A percentile compares a stretch with the other conserved stretches of the same genome.
These are phyloP conservation scores for Fistulinella prunicolor DNA, from an alignment of 768 basidiomycete genomes.

Conservation along the genomic window DNA sequence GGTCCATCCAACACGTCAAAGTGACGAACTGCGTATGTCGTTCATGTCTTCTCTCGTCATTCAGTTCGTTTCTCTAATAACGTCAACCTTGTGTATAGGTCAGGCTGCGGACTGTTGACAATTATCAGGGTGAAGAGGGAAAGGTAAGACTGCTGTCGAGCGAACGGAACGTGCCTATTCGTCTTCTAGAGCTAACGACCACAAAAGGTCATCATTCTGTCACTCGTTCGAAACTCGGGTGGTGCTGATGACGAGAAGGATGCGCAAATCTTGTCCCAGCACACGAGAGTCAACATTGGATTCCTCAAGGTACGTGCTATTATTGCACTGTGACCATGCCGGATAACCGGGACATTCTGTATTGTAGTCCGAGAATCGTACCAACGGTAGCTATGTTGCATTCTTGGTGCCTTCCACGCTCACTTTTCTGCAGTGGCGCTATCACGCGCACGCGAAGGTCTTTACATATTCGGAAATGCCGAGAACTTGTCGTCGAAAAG, in stretches of 20 bases:
- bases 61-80: no score
- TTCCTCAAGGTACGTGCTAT: conserved; percentile 58
- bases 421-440: conserved; percentile 56
- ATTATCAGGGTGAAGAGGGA: conserved; percentile 75
- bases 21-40: conserved; percentile 50
- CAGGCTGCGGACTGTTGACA: conserved; percentile 70
- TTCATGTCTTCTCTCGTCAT: background rate
- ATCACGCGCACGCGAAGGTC: conserved; percentile 69
- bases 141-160: no score
- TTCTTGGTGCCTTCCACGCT: no score
- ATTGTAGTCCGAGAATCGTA: conserved; percentile 51
- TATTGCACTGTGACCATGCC: no score
- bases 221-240: conserved; percentile 70
- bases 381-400: no score
- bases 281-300: conserved; percentile 48
- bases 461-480: conserved; percentile 72
- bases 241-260: conserved; percentile 37
- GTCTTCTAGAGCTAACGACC: no score
- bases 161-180: no score
- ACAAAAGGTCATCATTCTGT: conserved; percentile 74
- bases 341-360: no score
- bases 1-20: conserved; percentile 43
- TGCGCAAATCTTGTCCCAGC: conserved; percentile 8
- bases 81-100: no score
- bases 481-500: conserved; percentile 48